Percentiles rank a stretch among this genome's conserved stretches.
phyloP scores from a whole-genome alignment of 2,329 filamentous ascomycete genomes.

The Fusarium aywerte region DNA sequence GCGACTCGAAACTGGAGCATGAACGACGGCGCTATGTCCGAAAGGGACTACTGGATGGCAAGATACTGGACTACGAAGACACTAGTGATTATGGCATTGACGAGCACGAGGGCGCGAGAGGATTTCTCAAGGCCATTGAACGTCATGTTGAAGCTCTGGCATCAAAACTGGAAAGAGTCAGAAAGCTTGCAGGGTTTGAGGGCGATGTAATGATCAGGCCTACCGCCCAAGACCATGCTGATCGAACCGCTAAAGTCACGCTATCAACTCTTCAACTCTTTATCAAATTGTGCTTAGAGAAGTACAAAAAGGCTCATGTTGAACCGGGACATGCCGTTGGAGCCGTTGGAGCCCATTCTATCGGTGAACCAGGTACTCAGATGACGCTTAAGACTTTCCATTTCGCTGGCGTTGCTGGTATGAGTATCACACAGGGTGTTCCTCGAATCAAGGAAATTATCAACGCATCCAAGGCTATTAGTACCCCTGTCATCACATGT shows the following conservation, averaged over 20 bases:
- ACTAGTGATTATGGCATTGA: conserved; percentile 75
- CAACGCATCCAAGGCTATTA: conserved; percentile 94
- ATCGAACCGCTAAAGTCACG: conserved; percentile 87
- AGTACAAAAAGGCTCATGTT: conserved; percentile 90
- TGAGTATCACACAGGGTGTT: conserved; percentile 99
- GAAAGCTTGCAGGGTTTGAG: conserved; percentile 63
- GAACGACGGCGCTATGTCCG: conserved; percentile 73
- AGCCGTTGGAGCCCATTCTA: conserved; percentile 95
- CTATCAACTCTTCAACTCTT: conserved; percentile 77
- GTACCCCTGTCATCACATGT: conserved; percentile 92
- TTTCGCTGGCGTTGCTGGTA: conserved; percentile 98
- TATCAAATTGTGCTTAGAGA: conserved; percentile 83
- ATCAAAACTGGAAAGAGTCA: conserved; percentile 66
- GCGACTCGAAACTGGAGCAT: conserved; percentile 72
- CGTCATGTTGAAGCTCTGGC: conserved; percentile 74
- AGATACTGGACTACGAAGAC: conserved; percentile 76
- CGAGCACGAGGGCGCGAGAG: conserved; percentile 82
- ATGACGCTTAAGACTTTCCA: conserved; percentile 99
- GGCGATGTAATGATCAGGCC: conserved; percentile 37
- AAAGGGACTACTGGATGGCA: conserved; percentile 69
- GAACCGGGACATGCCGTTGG: conserved; percentile 97
- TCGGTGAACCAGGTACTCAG: conserved; percentile 97
- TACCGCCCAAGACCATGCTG: conserved; percentile 58
- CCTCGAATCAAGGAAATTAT: conserved; percentile 99
- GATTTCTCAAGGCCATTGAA: conserved; percentile 82